phyloP scores from a whole-genome alignment of 257 asterid genomes.

The Gentiana straminea region DNA sequence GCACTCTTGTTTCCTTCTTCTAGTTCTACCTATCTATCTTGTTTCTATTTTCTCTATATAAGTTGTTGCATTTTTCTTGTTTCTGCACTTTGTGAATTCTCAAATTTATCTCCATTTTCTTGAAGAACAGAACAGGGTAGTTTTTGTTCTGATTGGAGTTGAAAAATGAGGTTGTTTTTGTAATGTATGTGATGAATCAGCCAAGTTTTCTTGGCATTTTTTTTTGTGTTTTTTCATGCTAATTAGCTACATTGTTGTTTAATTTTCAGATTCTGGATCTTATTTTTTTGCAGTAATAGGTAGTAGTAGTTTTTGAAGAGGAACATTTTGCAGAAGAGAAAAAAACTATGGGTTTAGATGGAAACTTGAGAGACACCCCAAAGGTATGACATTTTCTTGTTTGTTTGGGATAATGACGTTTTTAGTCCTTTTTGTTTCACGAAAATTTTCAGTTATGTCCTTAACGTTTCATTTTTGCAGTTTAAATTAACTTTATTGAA shows the following conservation, averaged over 20 bases:
- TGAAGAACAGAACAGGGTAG: background rate
- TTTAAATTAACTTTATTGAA: no score
- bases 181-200: slow-evolving; percentile 22
- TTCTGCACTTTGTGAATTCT: slow-evolving; percentile 4
- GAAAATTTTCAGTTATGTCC: background rate
- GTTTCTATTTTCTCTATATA: slow-evolving; percentile 1
- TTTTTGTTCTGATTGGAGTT: slow-evolving; percentile 10
- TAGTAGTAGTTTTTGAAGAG: no score
- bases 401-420: no score
- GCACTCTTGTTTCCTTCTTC: slow-evolving; percentile 30
- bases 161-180: slow-evolving; percentile 15
- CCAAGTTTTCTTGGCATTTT: slow-evolving; percentile 17
- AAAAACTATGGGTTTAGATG: slow-evolving; percentile 52
- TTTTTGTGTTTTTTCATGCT: slow-evolving; percentile 17
- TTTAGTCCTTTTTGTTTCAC: background rate
- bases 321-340: slow-evolving; percentile 7
- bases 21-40: slow-evolving; percentile 5
- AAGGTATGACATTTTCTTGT: slow-evolving; percentile 38
- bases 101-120: background rate
- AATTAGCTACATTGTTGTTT: slow-evolving; percentile 12
- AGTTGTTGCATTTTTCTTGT: slow-evolving; percentile 10
- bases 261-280: slow-evolving; percentile 23
- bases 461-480: background rate
- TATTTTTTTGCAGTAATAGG: slow-evolving; percentile 10
- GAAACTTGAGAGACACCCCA: slow-evolving; percentile 51